A percentile compares a stretch with the other conserved stretches of the same genome.
Conservation (phyloP, 805 yeast genomes). For the Zygosaccharomyces rouxii region DNA sequence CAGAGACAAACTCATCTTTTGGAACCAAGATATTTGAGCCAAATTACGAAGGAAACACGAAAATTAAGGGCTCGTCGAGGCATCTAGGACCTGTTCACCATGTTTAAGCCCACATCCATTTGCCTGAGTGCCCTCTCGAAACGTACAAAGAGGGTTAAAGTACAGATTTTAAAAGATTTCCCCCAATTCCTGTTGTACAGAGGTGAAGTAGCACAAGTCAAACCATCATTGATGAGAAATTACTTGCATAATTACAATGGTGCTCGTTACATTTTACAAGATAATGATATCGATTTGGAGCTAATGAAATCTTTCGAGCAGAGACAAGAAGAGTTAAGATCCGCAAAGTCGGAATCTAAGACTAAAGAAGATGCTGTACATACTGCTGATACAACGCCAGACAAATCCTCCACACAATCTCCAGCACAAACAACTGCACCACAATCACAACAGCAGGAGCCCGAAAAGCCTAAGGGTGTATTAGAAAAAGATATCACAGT, state of each 20-base stretch:
- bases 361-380: neutral
- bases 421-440: neutral
- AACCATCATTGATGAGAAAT: constrained; percentile 81
- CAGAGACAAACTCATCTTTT: neutral
- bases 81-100: constrained; percentile 2
- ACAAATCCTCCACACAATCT: neutral
- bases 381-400: neutral
- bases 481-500: constrained; percentile 23
- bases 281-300: constrained; percentile 22
- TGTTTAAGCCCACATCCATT: constrained; percentile 34
- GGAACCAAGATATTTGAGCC: neutral
- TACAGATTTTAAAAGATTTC: constrained; percentile 70
- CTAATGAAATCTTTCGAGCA: constrained; percentile 14
- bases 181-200: constrained; percentile 52
- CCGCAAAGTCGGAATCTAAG: constrained; percentile 2
- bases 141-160: constrained; percentile 53
- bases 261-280: constrained; percentile 59
- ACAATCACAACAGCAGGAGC: neutral
- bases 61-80: neutral
- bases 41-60: neutral
- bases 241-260: constrained; percentile 64
- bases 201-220: constrained; percentile 73
- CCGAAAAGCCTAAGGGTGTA: constrained; percentile 10
- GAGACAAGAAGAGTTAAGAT: constrained; percentile 8
- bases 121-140: constrained; percentile 46